Evolutionary conservation across 345 rosid genomes (phyloP).

Genomic region (Rhizophora mangle): DNA sequence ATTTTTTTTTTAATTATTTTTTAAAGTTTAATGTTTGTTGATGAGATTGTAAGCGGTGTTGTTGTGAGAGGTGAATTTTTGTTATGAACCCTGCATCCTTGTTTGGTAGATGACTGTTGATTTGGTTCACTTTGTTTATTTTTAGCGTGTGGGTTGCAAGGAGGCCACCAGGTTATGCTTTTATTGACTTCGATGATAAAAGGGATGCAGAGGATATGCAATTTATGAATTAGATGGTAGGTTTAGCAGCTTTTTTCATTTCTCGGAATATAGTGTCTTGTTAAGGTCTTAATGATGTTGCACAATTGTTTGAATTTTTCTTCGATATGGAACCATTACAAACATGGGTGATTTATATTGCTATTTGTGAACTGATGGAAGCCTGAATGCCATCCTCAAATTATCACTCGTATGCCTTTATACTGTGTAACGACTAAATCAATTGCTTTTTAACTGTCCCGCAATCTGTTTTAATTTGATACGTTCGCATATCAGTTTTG

Average conservation of each 20-base stretch:
- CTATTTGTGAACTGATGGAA: no score
- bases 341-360: no score
- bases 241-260: background rate
- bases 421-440: no score
- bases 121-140: background rate
- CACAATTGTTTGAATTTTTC: no score
- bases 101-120: background rate
- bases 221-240: slow-evolving; percentile 78
- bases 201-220: slow-evolving; percentile 85
- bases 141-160: slow-evolving; percentile 94
- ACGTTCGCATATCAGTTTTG: no score
- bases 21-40: background rate
- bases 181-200: slow-evolving; percentile 73
- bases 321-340: no score
- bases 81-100: background rate
- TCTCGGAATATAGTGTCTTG: background rate
- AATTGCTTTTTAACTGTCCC: no score
- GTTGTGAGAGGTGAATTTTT: background rate
- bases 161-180: slow-evolving; percentile 95
- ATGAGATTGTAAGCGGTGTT: background rate
- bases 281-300: no score
- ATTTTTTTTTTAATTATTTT: background rate
- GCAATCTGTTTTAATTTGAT: no score
- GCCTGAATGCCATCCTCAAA: no score
- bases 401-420: no score